Evolutionary conservation across 345 rosid genomes (phyloP).

Genomic region (Turnera subulata): DNA sequence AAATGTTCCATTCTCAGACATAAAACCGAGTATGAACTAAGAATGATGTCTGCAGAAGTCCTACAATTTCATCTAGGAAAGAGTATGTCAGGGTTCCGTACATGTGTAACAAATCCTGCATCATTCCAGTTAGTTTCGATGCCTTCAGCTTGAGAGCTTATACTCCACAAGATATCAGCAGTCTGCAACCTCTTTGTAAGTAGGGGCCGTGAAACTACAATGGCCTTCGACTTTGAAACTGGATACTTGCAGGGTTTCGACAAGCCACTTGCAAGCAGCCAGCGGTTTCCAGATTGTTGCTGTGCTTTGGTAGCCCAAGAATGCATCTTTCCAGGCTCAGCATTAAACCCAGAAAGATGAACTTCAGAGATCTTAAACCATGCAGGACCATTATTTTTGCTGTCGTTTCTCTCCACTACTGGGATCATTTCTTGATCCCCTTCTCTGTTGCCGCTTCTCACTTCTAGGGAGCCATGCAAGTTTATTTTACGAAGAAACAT

Average conservation of each 20-base stretch:
- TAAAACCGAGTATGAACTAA: neutral
- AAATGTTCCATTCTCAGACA: neutral
- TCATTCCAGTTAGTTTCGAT: slow-evolving; percentile 28
- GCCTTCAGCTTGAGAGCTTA: slow-evolving; percentile 30
- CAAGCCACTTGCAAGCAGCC: slow-evolving; percentile 80
- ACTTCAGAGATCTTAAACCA: slow-evolving; percentile 68
- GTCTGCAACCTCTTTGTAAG: slow-evolving; percentile 18
- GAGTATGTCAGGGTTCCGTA: slow-evolving; percentile 52
- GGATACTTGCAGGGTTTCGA: slow-evolving; percentile 35
- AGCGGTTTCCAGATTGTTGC: slow-evolving; percentile 90
- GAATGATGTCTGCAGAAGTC: neutral
- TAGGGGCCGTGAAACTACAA: slow-evolving; percentile 29
- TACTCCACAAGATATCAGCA: slow-evolving; percentile 57
- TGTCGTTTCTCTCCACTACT: slow-evolving; percentile 31
- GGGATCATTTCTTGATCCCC: slow-evolving; percentile 39
- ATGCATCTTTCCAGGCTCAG: slow-evolving; percentile 61
- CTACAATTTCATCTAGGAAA: slow-evolving; percentile 29
- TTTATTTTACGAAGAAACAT: slow-evolving; percentile 75
- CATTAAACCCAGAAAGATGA: slow-evolving; percentile 74
- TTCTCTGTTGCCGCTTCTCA: slow-evolving; percentile 42
- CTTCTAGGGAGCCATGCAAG: slow-evolving; percentile 49
- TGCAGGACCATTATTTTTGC: slow-evolving; percentile 46
- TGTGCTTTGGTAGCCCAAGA: slow-evolving; percentile 63
- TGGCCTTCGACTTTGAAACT: slow-evolving; percentile 38
- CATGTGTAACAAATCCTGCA: slow-evolving; percentile 25